Evolutionary conservation across 2,329 filamentous ascomycete species (phyloP), one percentile per base, ranked within the genome.

Genomic region (Colletotrichum somersetense): DNA sequence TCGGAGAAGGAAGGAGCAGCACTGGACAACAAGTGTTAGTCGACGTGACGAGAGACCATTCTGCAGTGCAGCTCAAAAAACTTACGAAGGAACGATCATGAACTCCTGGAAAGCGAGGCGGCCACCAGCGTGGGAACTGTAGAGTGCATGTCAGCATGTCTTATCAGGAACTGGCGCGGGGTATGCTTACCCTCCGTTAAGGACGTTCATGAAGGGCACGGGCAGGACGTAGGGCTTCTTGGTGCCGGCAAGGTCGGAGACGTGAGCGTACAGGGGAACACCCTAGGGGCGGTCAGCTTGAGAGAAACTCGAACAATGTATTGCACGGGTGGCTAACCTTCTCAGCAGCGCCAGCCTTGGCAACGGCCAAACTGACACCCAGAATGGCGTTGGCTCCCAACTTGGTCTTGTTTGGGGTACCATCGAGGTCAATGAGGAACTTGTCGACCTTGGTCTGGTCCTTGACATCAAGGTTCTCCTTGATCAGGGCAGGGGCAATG

Each of bases 101-200:
- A 97, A 97, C 86, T 97, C 94, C 86, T 97, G 94, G 91, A 97
- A 97, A 77, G 94, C 94, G 78, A 97, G 91, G 83, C 95, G 94
- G 81, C 96, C 96, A 90, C 96, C 96, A 77, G 96, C 96, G 89
- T 99, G 96, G 80, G 96, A 98, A 78, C 96, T 87, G 35, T 23
- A 46, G 50, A 30, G 10, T 8, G 8, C 8, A 33, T 42, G 53
- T 67, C 23, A 64, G 70, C n/a, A 38, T 18, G 20, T 64, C 20
- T 38, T 46, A 53, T 4, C 8, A n/a, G n/a, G 53, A 40, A 35
- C 53, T 1, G 35, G 5, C 18, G 18, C 2, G 35, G 46, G 20
- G 35, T 18, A 53, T 30, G 76, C 84, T 81, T 79, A 87, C 85
- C 85, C 88, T 78, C 94, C 94, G 85, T 97, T 97, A 77, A 97